These are phyloP conservation scores for Chrysosporium keratinophilum DNA, from an alignment of 2,329 filamentous ascomycete genomes.

Conservation along the genomic window DNA sequence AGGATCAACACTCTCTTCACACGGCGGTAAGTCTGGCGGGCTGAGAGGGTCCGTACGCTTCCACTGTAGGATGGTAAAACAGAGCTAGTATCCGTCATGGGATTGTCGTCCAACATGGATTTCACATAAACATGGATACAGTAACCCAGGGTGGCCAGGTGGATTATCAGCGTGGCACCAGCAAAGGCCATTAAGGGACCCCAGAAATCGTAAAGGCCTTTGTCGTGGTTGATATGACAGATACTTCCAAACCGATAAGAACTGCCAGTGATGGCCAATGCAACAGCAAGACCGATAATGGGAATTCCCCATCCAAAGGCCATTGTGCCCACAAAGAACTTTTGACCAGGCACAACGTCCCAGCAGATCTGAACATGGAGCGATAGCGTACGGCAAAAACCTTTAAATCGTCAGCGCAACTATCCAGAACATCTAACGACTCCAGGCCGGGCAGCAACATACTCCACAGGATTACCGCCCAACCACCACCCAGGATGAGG, in stretches of 20 bases:
- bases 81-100: constrained; percentile 59
- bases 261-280: constrained; percentile 75
- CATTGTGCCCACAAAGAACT: constrained; percentile 81
- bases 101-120: constrained; percentile 62
- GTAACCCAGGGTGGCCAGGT: constrained; percentile 77
- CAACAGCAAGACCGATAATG: constrained; percentile 60
- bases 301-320: constrained; percentile 76
- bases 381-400: constrained; percentile 78
- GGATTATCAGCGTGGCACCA: constrained; percentile 63
- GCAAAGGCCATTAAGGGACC: constrained; percentile 74
- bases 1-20: constrained; percentile 77
- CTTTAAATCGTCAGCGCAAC: constrained; percentile 22
- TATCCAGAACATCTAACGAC: background rate
- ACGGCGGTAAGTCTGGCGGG: constrained; percentile 77
- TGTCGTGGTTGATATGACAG: constrained; percentile 86
- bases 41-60: constrained; percentile 69
- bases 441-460: constrained; percentile 20
- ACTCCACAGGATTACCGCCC: constrained; percentile 75
- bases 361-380: constrained; percentile 97
- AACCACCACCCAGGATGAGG: constrained; percentile 75
- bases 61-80: constrained; percentile 63
- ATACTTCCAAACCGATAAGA: constrained; percentile 87
- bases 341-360: constrained; percentile 79
- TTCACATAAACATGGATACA: constrained; percentile 91
- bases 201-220: constrained; percentile 81